phyloP scores from a whole-genome alignment of 1,139 yeast species.

The Zygoascus sp. region DNA sequence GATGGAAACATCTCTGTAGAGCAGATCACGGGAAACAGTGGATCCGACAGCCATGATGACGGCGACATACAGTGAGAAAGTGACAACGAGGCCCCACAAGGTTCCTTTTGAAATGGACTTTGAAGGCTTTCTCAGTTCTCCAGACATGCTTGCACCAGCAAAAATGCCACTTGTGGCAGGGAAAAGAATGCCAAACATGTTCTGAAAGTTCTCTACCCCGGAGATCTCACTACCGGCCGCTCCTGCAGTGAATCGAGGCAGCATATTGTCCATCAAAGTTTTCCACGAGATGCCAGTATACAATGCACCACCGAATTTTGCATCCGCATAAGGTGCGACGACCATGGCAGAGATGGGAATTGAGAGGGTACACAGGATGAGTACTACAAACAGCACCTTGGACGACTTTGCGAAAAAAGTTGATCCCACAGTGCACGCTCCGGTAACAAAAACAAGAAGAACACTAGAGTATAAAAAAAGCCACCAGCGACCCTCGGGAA shows the following conservation, averaged over 20 bases:
- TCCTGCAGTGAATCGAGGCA: slow-evolving; percentile 77
- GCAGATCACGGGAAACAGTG: slow-evolving; percentile 71
- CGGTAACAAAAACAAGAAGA: slow-evolving; percentile 66
- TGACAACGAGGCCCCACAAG: slow-evolving; percentile 67
- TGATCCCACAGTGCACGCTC: slow-evolving; percentile 79
- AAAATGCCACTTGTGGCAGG: slow-evolving; percentile 98
- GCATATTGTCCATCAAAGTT: slow-evolving; percentile 59
- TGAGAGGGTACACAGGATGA: slow-evolving; percentile 70
- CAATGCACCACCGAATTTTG: slow-evolving; percentile 40
- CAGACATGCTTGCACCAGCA: slow-evolving; percentile 99
- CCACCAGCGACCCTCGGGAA: slow-evolving; percentile 57
- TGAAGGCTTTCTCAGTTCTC: slow-evolving; percentile 83
- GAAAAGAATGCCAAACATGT: slow-evolving; percentile 88
- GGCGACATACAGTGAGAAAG: slow-evolving; percentile 65
- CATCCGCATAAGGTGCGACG: slow-evolving; percentile 54
- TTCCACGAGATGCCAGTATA: slow-evolving; percentile 73
- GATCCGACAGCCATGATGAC: slow-evolving; percentile 78
- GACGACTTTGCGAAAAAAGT: slow-evolving; percentile 82
- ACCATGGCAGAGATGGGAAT: slow-evolving; percentile 74
- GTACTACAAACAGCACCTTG: slow-evolving; percentile 60
- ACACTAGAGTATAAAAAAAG: slow-evolving; percentile 60
- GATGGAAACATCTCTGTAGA: slow-evolving; percentile 74
- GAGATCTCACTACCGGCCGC: slow-evolving; percentile 84
- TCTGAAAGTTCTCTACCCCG: slow-evolving; percentile 68
- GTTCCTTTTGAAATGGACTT: slow-evolving; percentile 89